Evolutionary conservation across 257 asterid genomes (phyloP), one percentile per base, ranked within the genome.

Genomic region (Eustoma russellianum): DNA sequence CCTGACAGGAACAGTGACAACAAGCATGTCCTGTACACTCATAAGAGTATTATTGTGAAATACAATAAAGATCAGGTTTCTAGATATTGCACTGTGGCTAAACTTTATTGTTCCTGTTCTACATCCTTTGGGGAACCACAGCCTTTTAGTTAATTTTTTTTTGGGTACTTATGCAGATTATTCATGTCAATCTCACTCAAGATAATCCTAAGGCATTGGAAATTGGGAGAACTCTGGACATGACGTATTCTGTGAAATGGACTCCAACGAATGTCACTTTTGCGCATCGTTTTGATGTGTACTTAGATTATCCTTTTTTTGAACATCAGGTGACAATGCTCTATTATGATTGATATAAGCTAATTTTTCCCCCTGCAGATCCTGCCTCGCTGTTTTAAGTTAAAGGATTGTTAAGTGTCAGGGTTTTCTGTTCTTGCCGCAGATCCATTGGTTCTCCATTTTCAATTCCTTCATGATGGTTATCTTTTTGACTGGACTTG

Each of bases 391-490:
- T 15, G n/a, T 53, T 7, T 34, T 53, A 15, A 34, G 5, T 15
- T 54, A 24, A 24, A 24, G 3, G 30, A 24, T 24, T 24, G 30
- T 24, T 24, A 4, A 24, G 30, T 24, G 30, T 18, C 13, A 51
- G 18, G 51, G 69, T 41, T 6, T n/a, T 41, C 3, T 9, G 50
- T 17, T 60, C 5, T 59, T 9, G 28, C 52, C 78, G 74, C 93
- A 91, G 98, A 91, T 91, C 60, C 98, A 91, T 67, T 91, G 96
- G 96, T 91, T 91, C 73, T 91, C 98, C 46, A 85, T 91, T 48
- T 87, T 91, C 59, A 91, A 91, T 73, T 91, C 98, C 55, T 91
- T 91, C 85, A 86, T 91, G 98, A 91, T 91, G 98, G 98, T 91
- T 48, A 91, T 91, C 66, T 91, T 91, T 81, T 95, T 91, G 33